Conservation (phyloP, 2,329 filamentous ascomycete species). For the Acrocalymma vagum region DNA sequence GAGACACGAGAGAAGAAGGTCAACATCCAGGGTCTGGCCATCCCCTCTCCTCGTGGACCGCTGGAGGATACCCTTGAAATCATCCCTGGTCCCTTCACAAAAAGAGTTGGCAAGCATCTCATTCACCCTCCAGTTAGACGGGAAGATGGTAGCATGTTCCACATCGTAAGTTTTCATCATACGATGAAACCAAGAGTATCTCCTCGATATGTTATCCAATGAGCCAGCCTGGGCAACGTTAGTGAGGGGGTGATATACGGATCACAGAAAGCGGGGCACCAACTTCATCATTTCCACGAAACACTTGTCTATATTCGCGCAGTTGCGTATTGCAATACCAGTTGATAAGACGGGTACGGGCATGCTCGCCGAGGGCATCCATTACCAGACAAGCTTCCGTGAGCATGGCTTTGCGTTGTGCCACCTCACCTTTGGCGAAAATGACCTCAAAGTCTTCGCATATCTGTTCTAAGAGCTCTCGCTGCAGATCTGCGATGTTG, state of each 20-base stretch:
- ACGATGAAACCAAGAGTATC: conserved; percentile 96
- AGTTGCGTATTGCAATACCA: conserved; percentile 99
- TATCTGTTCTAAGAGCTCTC: conserved; percentile 94
- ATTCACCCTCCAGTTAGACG: conserved; percentile 85
- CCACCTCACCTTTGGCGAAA: conserved; percentile 88
- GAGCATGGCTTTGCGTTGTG: conserved; percentile 72
- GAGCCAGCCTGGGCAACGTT: conserved; percentile 71
- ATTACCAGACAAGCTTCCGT: conserved; percentile 91
- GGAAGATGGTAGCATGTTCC: conserved; percentile 89
- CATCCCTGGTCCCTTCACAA: conserved; percentile 93
- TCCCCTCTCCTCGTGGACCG: conserved; percentile 82
- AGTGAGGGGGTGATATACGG: conserved; percentile 14
- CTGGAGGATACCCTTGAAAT: conserved; percentile 92
- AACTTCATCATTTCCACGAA: conserved; percentile 89
- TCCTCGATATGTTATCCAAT: conserved; percentile 92
- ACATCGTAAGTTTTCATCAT: conserved; percentile 96
- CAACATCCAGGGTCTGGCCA: conserved; percentile 85
- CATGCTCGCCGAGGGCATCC: conserved; percentile 91
- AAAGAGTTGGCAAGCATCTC: conserved; percentile 91
- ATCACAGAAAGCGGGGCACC: conserved; percentile 8
- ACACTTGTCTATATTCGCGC: conserved; percentile 93
- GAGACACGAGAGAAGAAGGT: conserved; percentile 84
- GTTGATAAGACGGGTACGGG: conserved; percentile 80
- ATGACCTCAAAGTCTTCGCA: conserved; percentile 98
- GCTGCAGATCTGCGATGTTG: conserved; percentile 91